Conservation (phyloP, 116 monocot genomes). For the Cymodocea nodosa region DNA sequence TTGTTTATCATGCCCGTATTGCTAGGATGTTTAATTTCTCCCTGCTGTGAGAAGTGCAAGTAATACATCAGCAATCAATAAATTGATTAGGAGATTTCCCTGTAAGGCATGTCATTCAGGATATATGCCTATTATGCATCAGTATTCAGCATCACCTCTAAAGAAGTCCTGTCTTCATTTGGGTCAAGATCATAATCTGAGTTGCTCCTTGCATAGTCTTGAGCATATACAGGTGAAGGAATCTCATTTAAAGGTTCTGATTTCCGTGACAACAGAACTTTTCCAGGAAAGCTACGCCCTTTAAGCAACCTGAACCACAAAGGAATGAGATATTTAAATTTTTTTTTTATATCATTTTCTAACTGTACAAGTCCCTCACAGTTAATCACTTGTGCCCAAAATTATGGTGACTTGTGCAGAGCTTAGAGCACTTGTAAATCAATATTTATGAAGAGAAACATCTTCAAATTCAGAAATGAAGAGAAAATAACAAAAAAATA, state of each 20-base stretch:
- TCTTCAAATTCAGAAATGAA: no score
- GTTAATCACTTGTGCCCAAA: no score
- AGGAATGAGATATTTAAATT: not conserved
- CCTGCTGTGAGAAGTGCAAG: conserved; percentile 16
- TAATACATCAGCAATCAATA: no score
- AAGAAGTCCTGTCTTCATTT: conserved; percentile 22
- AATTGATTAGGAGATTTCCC: no score
- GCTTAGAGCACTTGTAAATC: no score
- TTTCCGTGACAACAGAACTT: conserved; percentile 69
- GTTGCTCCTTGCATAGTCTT: conserved; percentile 27
- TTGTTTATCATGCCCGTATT: conserved; percentile 4
- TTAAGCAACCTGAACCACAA: conserved; percentile 54
- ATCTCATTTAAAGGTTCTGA: conserved; percentile 46
- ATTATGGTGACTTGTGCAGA: no score
- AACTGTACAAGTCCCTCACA: not conserved
- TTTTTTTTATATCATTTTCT: not conserved
- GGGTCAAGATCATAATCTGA: conserved; percentile 36
- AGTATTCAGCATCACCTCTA: conserved; percentile 40
- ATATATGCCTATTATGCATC: not conserved
- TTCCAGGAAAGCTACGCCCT: conserved; percentile 96
- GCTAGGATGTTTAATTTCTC: not conserved
- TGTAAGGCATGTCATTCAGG: no score
- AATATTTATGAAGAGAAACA: no score
- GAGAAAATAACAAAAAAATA: no score
- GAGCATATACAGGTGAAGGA: conserved; percentile 21